Evolutionary conservation across 169 alveolate genomes (phyloP), one percentile per base, ranked within the genome.

Genomic region (Cyclospora cayetanensis): DNA sequence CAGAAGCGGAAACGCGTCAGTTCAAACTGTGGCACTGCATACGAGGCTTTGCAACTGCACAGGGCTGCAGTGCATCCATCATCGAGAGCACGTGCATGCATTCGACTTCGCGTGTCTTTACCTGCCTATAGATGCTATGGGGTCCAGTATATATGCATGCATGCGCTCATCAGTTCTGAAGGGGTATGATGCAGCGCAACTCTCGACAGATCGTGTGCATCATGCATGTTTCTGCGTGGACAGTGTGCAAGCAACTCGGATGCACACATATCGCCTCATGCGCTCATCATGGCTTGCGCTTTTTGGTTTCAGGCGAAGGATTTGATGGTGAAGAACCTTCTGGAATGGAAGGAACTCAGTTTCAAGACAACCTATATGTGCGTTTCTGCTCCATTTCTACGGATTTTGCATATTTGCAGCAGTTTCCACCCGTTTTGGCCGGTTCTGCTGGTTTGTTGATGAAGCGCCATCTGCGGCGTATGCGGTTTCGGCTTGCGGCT

Each of bases 1-100:
- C 91, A 94, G 50, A 95, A 95, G 88, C 79, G 95, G 53, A 95
- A 94, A 35, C 94, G 80, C 94, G 93, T 95, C 29, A 83, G 72
- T 12, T 12, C 4, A 37, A 42, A 42, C 68, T 35, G 34, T 20
- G 37, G 87, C 42, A 35, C 2, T 2, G 66, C 27, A 4, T 70
- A 29, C 7, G 25, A 39, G 25, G 60, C 18, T 18, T 9, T 11
- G 60, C 9, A 46, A 18, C 9, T 11, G n/a, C n/a, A 18, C 9
- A 18, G 9, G 60, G 29, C 68, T 20, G 25, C 35, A 4, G 25
- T 4, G 25, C 29, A 55, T 4, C 35, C 27, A 31, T 22, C 7
- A 55, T 4, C 7, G 68, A 20, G 25, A 4, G 68, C 35, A 55
- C 4, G 25, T 4, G 68, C 27, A 55, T n/a, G 25, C n/a, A n/a